phyloP scores from a whole-genome alignment of 768 basidiomycete genomes.

The Jaapia argillacea region DNA sequence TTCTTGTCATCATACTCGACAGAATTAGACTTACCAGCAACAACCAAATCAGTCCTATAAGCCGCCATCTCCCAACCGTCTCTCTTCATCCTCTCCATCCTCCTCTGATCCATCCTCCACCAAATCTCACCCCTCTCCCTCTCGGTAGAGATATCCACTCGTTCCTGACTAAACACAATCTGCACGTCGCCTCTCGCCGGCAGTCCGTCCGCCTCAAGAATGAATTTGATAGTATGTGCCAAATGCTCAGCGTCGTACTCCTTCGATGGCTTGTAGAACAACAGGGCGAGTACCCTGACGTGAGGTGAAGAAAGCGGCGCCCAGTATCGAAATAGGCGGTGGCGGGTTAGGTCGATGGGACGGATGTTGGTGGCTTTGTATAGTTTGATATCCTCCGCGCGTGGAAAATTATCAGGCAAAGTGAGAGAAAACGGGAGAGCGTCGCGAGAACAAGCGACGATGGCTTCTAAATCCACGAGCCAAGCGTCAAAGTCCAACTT shows the following conservation, averaged over 20 bases:
- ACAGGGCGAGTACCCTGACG: not conserved
- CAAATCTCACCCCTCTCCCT: not conserved
- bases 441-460: not conserved
- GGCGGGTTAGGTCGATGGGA: not conserved
- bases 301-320: not conserved
- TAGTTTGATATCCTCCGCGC: not conserved
- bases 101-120: not conserved
- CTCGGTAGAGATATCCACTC: not conserved
- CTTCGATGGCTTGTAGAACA: not conserved
- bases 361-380: not conserved
- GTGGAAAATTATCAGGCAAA: not conserved
- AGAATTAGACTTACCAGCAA: not conserved
- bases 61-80: not conserved
- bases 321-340: not conserved
- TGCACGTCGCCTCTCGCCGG: not conserved
- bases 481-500: not conserved
- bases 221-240: not conserved
- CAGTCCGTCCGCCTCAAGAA: not conserved
- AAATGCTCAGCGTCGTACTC: not conserved
- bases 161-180: not conserved
- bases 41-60: not conserved
- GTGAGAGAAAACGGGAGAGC: not conserved
- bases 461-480: not conserved
- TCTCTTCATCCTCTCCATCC: not conserved
- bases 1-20: not conserved